Evolutionary conservation across 2,329 filamentous ascomycete species (phyloP).

Genomic region (Phialophora macrospora): DNA sequence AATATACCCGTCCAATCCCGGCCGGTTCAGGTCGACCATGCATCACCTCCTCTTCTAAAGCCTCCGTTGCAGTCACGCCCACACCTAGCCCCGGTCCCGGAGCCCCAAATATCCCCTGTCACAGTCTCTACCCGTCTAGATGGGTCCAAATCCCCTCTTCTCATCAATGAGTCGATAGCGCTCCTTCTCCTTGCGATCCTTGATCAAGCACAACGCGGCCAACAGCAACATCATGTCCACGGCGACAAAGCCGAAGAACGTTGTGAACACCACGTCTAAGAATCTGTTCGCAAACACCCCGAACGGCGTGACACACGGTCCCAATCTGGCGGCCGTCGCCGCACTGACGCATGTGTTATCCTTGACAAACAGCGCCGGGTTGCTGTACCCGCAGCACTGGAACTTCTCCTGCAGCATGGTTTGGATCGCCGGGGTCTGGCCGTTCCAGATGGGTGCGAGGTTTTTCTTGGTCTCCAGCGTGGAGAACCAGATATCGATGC

Average conservation of each 20-base stretch:
- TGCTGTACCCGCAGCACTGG: slow-evolving; percentile 78
- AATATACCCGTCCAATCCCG: neutral
- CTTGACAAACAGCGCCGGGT: slow-evolving; percentile 72
- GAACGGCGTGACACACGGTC: slow-evolving; percentile 72
- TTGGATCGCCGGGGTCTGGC: slow-evolving; percentile 63
- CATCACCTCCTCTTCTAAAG: neutral
- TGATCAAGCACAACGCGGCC: slow-evolving; percentile 74
- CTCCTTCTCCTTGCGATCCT: slow-evolving; percentile 78
- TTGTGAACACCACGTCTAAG: slow-evolving; percentile 77
- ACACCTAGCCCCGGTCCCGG: neutral
- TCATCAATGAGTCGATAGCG: slow-evolving; percentile 80
- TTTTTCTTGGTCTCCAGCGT: slow-evolving; percentile 71
- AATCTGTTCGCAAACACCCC: slow-evolving; percentile 71
- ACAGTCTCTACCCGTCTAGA: slow-evolving; percentile 13
- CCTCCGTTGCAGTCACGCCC: neutral
- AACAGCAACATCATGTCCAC: slow-evolving; percentile 71
- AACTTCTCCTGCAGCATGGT: slow-evolving; percentile 76
- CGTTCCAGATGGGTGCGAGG: slow-evolving; percentile 65
- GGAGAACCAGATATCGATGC: slow-evolving; percentile 72
- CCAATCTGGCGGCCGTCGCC: slow-evolving; percentile 70
- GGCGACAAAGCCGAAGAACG: slow-evolving; percentile 76
- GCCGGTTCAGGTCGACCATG: neutral
- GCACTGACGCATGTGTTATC: slow-evolving; percentile 71
- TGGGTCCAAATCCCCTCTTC: slow-evolving; percentile 63
- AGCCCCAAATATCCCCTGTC: neutral